phyloP scores from a whole-genome alignment of 2,329 filamentous ascomycete species.

The Spiromastix sp. region DNA sequence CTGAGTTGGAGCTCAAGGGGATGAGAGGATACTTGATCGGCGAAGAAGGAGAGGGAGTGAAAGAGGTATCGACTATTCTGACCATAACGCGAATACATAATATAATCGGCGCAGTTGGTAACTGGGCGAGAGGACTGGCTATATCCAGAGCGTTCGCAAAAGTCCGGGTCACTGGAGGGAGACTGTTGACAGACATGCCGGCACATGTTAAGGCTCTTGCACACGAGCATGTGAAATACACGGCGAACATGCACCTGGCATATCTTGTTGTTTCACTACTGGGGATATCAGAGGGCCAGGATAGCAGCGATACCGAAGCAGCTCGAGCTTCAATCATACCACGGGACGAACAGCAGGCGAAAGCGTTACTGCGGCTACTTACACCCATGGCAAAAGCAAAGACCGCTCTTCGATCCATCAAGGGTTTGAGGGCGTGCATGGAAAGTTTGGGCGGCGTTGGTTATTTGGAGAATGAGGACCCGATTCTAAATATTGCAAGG shows the following conservation, averaged over 20 bases:
- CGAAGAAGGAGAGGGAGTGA: conserved; percentile 53
- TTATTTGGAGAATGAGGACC: conserved; percentile 33
- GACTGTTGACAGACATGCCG: conserved; percentile 28
- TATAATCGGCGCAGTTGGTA: conserved; percentile 26
- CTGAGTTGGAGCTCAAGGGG: conserved; percentile 56
- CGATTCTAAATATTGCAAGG: conserved; percentile 55
- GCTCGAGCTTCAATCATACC: conserved; percentile 15
- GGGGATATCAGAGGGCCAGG: conserved; percentile 22
- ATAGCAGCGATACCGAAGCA: conserved; percentile 10
- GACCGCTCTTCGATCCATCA: conserved; percentile 15
- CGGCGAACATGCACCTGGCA: conserved; percentile 26
- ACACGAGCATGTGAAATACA: conserved; percentile 28
- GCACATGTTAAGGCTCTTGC: conserved; percentile 32
- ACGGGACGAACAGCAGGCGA: conserved; percentile 10
- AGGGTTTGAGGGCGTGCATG: conserved; percentile 19
- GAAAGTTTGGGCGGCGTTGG: conserved; percentile 23
- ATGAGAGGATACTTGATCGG: conserved; percentile 59
- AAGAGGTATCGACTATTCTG: conserved; percentile 57
- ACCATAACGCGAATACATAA: conserved; percentile 49
- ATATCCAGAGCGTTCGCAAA: conserved; percentile 33
- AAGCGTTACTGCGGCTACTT: conserved; percentile 20
- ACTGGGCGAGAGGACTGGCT: conserved; percentile 30
- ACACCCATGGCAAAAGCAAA: conserved; percentile 25
- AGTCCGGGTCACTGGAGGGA: conserved; percentile 27
- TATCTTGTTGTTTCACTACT: conserved; percentile 28